A percentile compares a stretch with the other conserved stretches of the same genome.
Conservation (phyloP, 371 early-diverging fungal genomes). For the Lichtheimia hyalospora region DNA sequence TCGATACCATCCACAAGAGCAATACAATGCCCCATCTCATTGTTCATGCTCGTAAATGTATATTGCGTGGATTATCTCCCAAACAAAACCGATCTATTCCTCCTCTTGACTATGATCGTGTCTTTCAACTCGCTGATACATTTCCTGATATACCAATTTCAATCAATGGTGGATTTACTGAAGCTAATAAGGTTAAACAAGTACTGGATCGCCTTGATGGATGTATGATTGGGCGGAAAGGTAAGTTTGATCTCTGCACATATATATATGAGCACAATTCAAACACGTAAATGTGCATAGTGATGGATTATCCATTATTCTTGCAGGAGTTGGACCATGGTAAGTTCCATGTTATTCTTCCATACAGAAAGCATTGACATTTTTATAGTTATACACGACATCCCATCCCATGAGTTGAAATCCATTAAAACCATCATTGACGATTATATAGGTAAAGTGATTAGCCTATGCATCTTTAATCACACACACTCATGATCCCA, state of each 20-base stretch:
- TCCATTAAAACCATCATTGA: slow-evolving; percentile 33
- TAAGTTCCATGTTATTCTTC: slow-evolving; percentile 5
- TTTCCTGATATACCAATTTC: slow-evolving; percentile 67
- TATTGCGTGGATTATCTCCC: slow-evolving; percentile 82
- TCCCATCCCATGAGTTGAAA: slow-evolving; percentile 28
- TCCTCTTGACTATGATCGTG: slow-evolving; percentile 75
- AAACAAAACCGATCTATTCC: slow-evolving; percentile 85
- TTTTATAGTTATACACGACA: slow-evolving; percentile 26
- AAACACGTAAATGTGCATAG: neutral
- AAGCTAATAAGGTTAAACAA: slow-evolving; percentile 34
- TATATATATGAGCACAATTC: neutral
- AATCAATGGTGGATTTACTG: slow-evolving; percentile 83
- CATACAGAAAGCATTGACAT: neutral
- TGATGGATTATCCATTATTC: slow-evolving; percentile 5
- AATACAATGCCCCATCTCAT: slow-evolving; percentile 58
- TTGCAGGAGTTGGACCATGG: slow-evolving; percentile 34
- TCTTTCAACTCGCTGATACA: slow-evolving; percentile 61
- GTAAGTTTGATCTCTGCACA: slow-evolving; percentile 27
- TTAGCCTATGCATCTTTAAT: no score
- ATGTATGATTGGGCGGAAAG: slow-evolving; percentile 79
- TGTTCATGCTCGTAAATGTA: slow-evolving; percentile 88
- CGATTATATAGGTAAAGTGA: no score
- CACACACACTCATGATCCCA: no score
- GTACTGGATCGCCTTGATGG: slow-evolving; percentile 60
- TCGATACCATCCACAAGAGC: slow-evolving; percentile 35